A percentile compares a stretch with the other conserved stretches of the same genome.
Evolutionary conservation across 2,329 filamentous ascomycete species (phyloP).

Genomic region (Cladosporium austrohemisphaericum): DNA sequence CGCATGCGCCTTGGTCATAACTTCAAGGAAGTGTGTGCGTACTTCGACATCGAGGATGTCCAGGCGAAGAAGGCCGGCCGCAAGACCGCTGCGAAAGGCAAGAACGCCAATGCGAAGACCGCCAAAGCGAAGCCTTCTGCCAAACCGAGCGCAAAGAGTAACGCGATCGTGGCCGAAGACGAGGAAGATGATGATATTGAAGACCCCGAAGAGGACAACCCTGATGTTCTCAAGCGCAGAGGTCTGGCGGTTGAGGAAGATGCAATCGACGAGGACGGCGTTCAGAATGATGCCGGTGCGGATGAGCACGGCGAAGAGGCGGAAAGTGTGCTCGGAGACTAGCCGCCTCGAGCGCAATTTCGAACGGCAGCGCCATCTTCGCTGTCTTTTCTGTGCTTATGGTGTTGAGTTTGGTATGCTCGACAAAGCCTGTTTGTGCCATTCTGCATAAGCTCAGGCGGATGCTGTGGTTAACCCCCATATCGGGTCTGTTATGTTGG

Average conservation of each 20-base stretch:
- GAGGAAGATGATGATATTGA: constrained; percentile 36
- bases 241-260: constrained; percentile 28
- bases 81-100: constrained; percentile 36
- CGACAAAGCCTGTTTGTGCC: too few relatives aligned
- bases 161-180: constrained; percentile 41
- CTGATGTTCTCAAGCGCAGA: constrained; percentile 21
- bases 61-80: constrained; percentile 45
- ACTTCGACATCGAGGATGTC: constrained; percentile 65
- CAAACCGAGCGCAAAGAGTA: constrained; percentile 42
- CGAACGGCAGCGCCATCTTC: neutral
- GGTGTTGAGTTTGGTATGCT: neutral
- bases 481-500: too few relatives aligned
- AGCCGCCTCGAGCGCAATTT: neutral
- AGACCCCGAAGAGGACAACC: constrained; percentile 43
- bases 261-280: constrained; percentile 12
- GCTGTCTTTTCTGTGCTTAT: neutral
- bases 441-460: too few relatives aligned
- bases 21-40: constrained; percentile 78
- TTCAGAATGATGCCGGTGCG: constrained; percentile 52
- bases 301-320: constrained; percentile 38
- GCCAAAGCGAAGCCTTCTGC: constrained; percentile 34
- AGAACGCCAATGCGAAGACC: constrained; percentile 21
- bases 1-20: constrained; percentile 75
- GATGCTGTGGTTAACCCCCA: too few relatives aligned
- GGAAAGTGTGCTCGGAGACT: constrained; percentile 42